Evolutionary conservation across 495 filamentous ascomycete species (phyloP), one percentile per base, ranked within the genome.

Genomic region (Peziza echinospora): DNA sequence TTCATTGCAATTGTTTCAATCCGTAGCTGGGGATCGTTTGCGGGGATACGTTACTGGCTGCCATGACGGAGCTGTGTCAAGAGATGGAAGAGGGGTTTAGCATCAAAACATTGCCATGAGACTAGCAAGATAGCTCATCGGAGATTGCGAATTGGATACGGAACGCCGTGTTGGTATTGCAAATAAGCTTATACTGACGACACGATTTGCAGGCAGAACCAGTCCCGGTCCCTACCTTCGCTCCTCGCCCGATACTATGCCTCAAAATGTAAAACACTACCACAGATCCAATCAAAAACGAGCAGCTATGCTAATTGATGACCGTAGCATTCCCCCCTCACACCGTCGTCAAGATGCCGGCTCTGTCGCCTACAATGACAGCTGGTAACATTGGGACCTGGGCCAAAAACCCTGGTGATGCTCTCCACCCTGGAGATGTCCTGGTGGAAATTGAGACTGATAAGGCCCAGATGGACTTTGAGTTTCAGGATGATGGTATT

Each of bases 381-480:
- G 70, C 81, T 42, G 91, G 91, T 53, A 93, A 93, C 66, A 93
- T 99, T 65, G 91, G 91, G 51, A 71, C 80, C 45, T 99, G 91
- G 91, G 81, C 94, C 67, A 96, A 94, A 75, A 84, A 93, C 68
- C 70, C 76, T 56, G 91, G 91, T 61, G 91, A 99, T 62, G 57
- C 66, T 45, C 77, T 99, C 59, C 63, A 73, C 48, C 85, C 91
- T 41, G 91, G 91, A 59, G 91, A 99, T 65, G 86, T 96, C n/a
- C 66, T 99, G 49, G 91, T 96, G 24, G 91, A 99, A 70, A 96
- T 99, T 60, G 91, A 99, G 70, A 99, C 91, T 59, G 91, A 99
- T 65, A 99, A 99, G 71, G 91, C 91, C 37, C 91, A 99, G 65
- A 99, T 99, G 91, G 91, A 99, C 70, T 99, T 99, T 58, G 91